Conservation (phyloP, 2,329 filamentous ascomycete genomes). For the Cordyceps farinosa region DNA sequence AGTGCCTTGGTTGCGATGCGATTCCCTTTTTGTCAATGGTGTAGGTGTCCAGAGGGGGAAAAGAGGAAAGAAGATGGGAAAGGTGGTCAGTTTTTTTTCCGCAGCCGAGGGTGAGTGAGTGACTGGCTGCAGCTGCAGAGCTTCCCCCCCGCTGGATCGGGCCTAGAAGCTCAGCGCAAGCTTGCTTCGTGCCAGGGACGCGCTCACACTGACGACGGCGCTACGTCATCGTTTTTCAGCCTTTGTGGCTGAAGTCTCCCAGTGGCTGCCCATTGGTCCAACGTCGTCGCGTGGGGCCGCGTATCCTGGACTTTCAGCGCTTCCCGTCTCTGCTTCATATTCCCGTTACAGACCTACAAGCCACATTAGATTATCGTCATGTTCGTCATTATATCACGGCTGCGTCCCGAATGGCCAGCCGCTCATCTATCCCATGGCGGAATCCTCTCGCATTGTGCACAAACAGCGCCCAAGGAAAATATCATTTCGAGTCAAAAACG, state of each 20-base stretch:
- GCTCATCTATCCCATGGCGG: background rate
- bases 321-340: too few species aligned
- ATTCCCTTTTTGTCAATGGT: background rate
- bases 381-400: background rate
- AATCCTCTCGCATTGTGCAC: too few species aligned
- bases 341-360: too few species aligned
- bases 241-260: slow-evolving; percentile 9
- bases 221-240: slow-evolving; percentile 16
- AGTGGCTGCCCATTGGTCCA: background rate
- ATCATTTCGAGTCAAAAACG: background rate
- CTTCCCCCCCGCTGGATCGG: slow-evolving; percentile 7
- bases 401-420: background rate
- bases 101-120: background rate
- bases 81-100: slow-evolving; percentile 15
- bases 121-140: background rate
- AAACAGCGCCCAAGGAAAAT: background rate
- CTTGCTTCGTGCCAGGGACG: background rate
- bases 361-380: background rate
- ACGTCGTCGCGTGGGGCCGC: background rate
- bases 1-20: background rate
- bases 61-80: slow-evolving; percentile 6
- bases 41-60: background rate
- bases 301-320: too few species aligned
- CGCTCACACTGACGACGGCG: slow-evolving; percentile 10
- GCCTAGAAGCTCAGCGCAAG: slow-evolving; percentile 13